Percentiles rank a stretch among this genome's conserved stretches.
Conservation (phyloP, 2,329 filamentous ascomycete genomes). For the Apiospora marii region DNA sequence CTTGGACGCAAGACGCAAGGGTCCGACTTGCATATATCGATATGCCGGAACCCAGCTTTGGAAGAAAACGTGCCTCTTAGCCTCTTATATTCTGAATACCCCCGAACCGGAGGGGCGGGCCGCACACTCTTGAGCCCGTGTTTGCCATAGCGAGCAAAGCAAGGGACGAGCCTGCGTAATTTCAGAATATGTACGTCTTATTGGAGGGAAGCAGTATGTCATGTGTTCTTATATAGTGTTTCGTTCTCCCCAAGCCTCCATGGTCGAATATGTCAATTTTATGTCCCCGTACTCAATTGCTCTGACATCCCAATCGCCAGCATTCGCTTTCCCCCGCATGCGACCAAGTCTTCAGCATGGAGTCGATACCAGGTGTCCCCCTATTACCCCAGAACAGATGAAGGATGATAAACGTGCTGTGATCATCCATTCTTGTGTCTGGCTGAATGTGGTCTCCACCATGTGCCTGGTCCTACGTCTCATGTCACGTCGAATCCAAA, state of each 20-base stretch:
- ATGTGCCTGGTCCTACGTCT: too few relatives aligned
- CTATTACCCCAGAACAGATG: neutral
- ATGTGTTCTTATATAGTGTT: too few relatives aligned
- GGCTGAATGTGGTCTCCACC: neutral
- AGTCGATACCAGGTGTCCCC: neutral
- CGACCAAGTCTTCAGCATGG: too few relatives aligned
- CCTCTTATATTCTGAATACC: neutral
- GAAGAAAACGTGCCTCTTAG: neutral
- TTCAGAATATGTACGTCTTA: neutral
- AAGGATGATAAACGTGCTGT: neutral
- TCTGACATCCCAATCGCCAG: too few relatives aligned
- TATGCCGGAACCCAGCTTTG: neutral
- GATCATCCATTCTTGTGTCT: neutral
- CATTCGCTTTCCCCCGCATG: too few relatives aligned
- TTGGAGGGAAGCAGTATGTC: too few relatives aligned
- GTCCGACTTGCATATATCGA: neutral
- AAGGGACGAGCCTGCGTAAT: neutral
- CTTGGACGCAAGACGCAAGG: neutral
- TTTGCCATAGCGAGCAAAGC: conserved; percentile 1
- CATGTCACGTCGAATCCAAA: too few relatives aligned
- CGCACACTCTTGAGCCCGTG: neutral
- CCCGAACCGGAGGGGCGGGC: neutral
- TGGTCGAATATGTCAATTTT: too few relatives aligned
- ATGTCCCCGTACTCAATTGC: too few relatives aligned
- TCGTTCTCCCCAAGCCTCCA: too few relatives aligned